Conservation (phyloP, 2,329 filamentous ascomycete species). For the Kalmusia sp. region DNA sequence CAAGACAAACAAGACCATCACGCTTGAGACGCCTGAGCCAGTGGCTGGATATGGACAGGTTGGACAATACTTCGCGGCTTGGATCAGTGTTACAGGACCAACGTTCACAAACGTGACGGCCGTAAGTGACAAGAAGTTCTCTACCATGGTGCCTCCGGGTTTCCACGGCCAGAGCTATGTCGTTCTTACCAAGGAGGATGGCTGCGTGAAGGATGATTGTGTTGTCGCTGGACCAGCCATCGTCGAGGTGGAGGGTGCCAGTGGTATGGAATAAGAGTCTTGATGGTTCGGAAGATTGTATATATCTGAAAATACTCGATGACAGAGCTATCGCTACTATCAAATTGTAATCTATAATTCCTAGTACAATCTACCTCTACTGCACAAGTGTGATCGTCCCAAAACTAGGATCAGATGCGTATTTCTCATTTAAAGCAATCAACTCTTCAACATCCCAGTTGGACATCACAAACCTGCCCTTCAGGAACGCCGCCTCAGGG, state of each 20-base stretch:
- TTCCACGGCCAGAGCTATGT: constrained; percentile 51
- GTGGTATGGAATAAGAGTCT: neutral
- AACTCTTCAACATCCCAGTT: neutral
- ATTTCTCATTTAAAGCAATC: too few species aligned
- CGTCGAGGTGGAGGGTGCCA: constrained; percentile 24
- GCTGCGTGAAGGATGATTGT: constrained; percentile 45
- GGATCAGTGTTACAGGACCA: constrained; percentile 48
- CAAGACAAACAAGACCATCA: constrained; percentile 20
- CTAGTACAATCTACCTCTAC: too few species aligned
- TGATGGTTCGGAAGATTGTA: too few species aligned
- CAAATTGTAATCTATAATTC: too few species aligned
- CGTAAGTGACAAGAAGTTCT: constrained; percentile 27
- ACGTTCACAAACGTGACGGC: constrained; percentile 33
- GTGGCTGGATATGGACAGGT: constrained; percentile 21
- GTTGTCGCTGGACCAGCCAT: constrained; percentile 48
- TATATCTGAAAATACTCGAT: too few species aligned
- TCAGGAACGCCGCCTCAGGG: neutral
- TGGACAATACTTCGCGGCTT: constrained; percentile 43
- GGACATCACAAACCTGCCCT: neutral
- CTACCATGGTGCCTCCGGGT: constrained; percentile 35
- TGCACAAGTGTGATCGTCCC: too few species aligned
- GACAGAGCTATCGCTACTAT: too few species aligned
- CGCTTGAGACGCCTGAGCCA: constrained; percentile 30
- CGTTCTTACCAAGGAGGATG: constrained; percentile 49
- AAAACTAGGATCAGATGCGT: too few species aligned